These are phyloP conservation scores for Akanthomyces muscarius DNA, from an alignment of 2,329 filamentous ascomycete genomes.

Conservation along the genomic window DNA sequence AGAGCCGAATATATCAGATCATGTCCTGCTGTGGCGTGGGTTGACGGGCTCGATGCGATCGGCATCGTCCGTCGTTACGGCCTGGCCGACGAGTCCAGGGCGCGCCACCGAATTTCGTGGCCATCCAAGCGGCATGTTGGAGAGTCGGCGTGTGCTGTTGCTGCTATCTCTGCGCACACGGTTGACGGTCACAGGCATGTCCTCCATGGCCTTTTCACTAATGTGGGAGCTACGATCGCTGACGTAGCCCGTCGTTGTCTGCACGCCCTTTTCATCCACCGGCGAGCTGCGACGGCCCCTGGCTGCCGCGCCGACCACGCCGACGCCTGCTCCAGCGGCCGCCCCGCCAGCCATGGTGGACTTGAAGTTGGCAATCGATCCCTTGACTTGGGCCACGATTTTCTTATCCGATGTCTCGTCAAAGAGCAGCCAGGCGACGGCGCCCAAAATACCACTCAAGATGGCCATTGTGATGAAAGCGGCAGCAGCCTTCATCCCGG, in stretches of 20 bases:
- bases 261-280: slow-evolving; percentile 24
- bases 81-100: slow-evolving; percentile 2
- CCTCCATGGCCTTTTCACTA: slow-evolving; percentile 18
- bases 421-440: slow-evolving; percentile 45
- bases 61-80: neutral
- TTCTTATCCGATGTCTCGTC: slow-evolving; percentile 43
- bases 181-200: slow-evolving; percentile 20
- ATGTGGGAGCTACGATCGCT: slow-evolving; percentile 24
- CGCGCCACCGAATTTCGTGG: slow-evolving; percentile 28
- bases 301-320: slow-evolving; percentile 22
- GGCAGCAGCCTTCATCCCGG: slow-evolving; percentile 64
- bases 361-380: slow-evolving; percentile 13
- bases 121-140: slow-evolving; percentile 38
- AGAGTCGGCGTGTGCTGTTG: slow-evolving; percentile 25
- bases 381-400: slow-evolving; percentile 30
- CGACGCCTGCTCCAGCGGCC: slow-evolving; percentile 16
- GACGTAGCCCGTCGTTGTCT: slow-evolving; percentile 12
- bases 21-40: neutral
- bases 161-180: slow-evolving; percentile 22
- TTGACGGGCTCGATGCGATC: slow-evolving; percentile 4
- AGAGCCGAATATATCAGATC: neutral
- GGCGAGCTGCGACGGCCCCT: slow-evolving; percentile 21
- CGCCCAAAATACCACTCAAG: slow-evolving; percentile 50
- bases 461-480: slow-evolving; percentile 58
- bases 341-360: slow-evolving; percentile 18